Base-by-base conservation (phyloP, 805 yeast genomes). In the Lachancea sp. region DNA sequence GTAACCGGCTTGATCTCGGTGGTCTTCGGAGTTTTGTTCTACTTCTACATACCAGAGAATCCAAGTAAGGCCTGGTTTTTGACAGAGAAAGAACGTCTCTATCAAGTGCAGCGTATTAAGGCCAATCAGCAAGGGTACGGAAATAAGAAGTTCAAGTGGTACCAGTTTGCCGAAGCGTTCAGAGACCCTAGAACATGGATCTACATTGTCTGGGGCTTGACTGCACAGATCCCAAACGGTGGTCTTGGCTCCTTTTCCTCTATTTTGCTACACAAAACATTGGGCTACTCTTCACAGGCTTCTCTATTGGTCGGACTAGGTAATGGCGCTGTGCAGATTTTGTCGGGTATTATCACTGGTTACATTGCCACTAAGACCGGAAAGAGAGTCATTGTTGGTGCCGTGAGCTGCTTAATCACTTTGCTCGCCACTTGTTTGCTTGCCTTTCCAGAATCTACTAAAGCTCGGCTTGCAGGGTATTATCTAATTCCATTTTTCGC, bases 1-100 rank as follows among this genome's bases (percentile, higher is more conserved):
- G 67, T 81, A 27, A 72, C 77, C 32, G 95, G 93, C 13, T 58
- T 70, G 7, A 68, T 78, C 45, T 80, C 87, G 2, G 60, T 80
- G 6, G 55, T 73, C 10, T 53, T 78, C 12, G 85, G 84, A 6
- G 42, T 73, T 9, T 42, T 71, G 10, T 67, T 78, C 47, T 59
- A 60, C 36, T 50, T 76, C 44, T 76, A 75, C 59, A 56, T 82
- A 40, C 85, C 86, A n/a, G 80, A 77, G 50, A 59, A 67, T 29
- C 86, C 86, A 32, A 65, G 67, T 16, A 59, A 62, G 19, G 78
- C 79, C 3, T 70, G 74, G 69, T 70, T 71, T 45, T 62, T 71
- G 47, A 63, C 61, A 12, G 72, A 70, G 20, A 44, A 83, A 77
- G 55, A 59, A 54, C 71, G 66, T 52, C 52, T 62, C 16, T 59